A percentile compares a stretch with the other conserved stretches of the same genome.
phyloP scores from a whole-genome alignment of 2,329 filamentous ascomycete species.

The Sclerotinia trifoliorum region DNA sequence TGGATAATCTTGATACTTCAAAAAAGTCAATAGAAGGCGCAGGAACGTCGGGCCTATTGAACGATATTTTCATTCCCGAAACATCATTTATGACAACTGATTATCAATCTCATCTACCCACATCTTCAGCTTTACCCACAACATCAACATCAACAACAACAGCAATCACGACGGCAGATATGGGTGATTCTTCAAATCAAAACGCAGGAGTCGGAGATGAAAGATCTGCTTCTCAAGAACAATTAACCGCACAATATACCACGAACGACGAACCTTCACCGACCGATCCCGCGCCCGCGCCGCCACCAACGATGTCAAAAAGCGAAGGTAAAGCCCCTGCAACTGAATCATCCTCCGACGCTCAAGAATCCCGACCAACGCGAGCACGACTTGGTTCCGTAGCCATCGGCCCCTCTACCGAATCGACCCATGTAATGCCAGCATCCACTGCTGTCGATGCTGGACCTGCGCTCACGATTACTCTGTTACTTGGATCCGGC shows the following conservation, averaged over 20 bases:
- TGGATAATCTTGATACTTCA: slow-evolving; percentile 1
- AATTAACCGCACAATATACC: background rate
- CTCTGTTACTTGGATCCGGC: slow-evolving; percentile 77
- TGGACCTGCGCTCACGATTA: slow-evolving; percentile 64
- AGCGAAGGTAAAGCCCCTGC: slow-evolving; percentile 16
- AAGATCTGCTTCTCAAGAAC: background rate
- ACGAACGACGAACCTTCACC: slow-evolving; percentile 1
- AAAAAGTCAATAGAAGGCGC: background rate
- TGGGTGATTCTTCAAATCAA: background rate
- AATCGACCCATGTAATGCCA: background rate
- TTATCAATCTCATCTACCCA: background rate
- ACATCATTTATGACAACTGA: slow-evolving; percentile 10
- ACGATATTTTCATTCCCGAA: slow-evolving; percentile 18
- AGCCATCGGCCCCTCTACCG: slow-evolving; percentile 9
- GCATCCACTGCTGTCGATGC: slow-evolving; percentile 37
- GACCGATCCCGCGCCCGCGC: background rate
- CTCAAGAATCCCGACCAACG: background rate
- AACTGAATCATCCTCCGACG: background rate
- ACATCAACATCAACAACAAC: background rate
- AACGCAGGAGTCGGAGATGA: background rate
- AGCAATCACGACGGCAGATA: background rate
- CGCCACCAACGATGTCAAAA: slow-evolving; percentile 3
- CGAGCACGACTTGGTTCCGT: background rate
- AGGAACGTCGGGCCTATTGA: slow-evolving; percentile 18
- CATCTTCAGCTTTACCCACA: background rate